Conservation (phyloP, 2,329 filamentous ascomycete species). For the Diaporthe sp. region DNA sequence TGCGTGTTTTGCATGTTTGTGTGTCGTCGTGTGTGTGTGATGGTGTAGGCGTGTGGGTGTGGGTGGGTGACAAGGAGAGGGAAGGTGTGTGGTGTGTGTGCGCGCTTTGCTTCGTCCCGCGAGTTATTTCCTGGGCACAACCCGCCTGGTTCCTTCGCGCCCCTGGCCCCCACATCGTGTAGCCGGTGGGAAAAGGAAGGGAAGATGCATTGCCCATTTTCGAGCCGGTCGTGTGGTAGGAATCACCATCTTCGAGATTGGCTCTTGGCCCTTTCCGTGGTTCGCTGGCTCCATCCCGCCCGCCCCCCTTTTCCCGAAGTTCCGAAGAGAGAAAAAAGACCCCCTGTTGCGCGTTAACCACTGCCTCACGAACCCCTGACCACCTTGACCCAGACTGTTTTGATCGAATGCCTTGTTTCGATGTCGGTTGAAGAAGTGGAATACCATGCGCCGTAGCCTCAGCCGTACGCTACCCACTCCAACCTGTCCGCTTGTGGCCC, state of each 20-base stretch:
- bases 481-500: constrained; percentile 12
- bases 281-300: constrained; percentile 13
- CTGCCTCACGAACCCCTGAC: background rate
- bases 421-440: background rate
- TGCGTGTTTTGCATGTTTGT: constrained; percentile 16
- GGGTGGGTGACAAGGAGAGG: constrained; percentile 1
- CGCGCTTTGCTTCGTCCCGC: constrained; percentile 22
- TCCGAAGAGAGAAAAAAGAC: background rate
- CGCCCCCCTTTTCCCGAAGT: constrained; percentile 5
- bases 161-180: constrained; percentile 3
- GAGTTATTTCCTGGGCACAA: constrained; percentile 20
- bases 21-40: background rate
- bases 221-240: background rate
- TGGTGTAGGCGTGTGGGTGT: background rate
- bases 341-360: constrained; percentile 6
- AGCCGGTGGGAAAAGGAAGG: background rate
- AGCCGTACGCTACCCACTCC: background rate
- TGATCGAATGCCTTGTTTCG: constrained; percentile 8
- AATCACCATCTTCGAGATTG: background rate
- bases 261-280: constrained; percentile 13
- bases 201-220: constrained; percentile 1
- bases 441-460: constrained; percentile 5
- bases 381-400: background rate
- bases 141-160: constrained; percentile 19
- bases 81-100: background rate